Evolutionary conservation across 2,329 filamentous ascomycete species (phyloP), one percentile per base, ranked within the genome.

Genomic region (Aspergillus sojae): DNA sequence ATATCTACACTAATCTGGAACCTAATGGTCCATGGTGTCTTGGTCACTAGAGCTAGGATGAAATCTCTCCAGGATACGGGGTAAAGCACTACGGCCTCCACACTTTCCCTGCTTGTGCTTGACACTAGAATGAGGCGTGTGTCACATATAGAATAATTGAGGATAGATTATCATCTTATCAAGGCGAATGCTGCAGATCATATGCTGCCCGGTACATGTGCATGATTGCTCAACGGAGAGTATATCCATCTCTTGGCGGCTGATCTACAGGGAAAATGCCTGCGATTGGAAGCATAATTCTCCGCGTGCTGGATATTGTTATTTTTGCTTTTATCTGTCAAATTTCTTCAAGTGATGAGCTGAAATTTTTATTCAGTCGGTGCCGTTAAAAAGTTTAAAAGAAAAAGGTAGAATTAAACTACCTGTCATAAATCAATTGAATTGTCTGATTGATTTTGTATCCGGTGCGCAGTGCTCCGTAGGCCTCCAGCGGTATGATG

Each of bases 391-490:
- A 28, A 28, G 26, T 16, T 19, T 19, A 41, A 41, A 10, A 19
- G 14, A 30, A n/a, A n/a, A 53, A 53, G 34, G 34, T n/a, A 28
- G 12, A 32, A 53, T 28, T 30, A 19, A 28, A 32, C 30, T 6
- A 32, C 16, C 6, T 9, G 10, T 19, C 19, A 34, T 34, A 2
- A 3, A 34, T 53, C 50, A 53, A 53, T 53, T 2, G 30, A 21
- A 54, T 54, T 54, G 52, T 54, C 12, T 36, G n/a, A n/a, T 26
- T 34, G n/a, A 28, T 32, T 23, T 36, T 26, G n/a, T 16, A 36
- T 23, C 12, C 52, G 52, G 52, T 55, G 52, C 52, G 30, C 32
- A 26, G 52, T 55, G 52, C 52, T 55, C 52, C 52, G 52, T 54
- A 21, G 19, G 19, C 30, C n/a, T 14, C 30, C 34, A 55, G 52